Base-by-base conservation (phyloP, 371 early-diverging fungal species). In the Haplosporangium sp. region DNA sequence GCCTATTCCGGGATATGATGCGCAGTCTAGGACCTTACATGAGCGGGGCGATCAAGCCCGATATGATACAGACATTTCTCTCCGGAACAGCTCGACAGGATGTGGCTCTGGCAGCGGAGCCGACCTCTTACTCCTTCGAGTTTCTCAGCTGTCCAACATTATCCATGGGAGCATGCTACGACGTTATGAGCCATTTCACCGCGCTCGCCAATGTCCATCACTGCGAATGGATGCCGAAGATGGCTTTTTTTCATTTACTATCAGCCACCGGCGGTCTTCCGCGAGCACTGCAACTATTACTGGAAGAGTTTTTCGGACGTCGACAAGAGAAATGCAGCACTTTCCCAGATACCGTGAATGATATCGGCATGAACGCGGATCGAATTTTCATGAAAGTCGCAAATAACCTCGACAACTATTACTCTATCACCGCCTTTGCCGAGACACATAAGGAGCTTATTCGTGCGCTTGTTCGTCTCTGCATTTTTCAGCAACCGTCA, bases 51-150 rank as follows among this genome's bases (percentile, higher is more conserved):
- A 56, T 55, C 29, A 36, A 48, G 20, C 38, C 54, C 36, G 14
- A 52, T 54, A 63, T 69, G 55, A 54, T 76, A 1, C 77, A 76
- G 55, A 62, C 57, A 10, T 76, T 76, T 50, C 59, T 76, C 45
- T 76, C 67, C 3, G 77, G 71, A 52, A 76, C 67, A 6, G 77
- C 77, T 46, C 54, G 52, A 43, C 45, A 63, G 62, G 62, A 59
- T 0, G 63, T 59, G 53, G 40, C 61, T 38, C 21, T 12, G 46
- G 48, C 51, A 45, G 66, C 41, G 14, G 63, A 61, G 20, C 64
- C 71, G 20, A 42, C 71, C 45, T 66, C 52, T 12, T 52, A 59
- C 50, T 59, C 71, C 37, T 76, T 69, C 52, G 23, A 53, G 56
- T 62, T 70, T 51, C 59, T 75, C 53, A 56, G 41, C 29, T 66